A percentile compares a stretch with the other conserved stretches of the same genome.
Conservation (phyloP, 306 rosid genomes). For the Prunus persica region DNA sequence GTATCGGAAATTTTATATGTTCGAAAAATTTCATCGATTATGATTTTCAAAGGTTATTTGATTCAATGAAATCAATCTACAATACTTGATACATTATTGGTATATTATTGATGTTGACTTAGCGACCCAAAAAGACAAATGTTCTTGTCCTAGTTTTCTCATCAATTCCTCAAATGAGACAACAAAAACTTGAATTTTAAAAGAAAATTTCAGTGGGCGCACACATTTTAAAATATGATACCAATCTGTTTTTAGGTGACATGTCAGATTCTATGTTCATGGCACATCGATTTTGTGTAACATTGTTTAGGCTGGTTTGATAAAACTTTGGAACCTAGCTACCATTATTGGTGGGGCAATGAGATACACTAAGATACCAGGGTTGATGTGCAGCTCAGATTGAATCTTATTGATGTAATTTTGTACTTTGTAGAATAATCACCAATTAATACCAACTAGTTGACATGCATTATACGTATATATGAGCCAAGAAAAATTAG, state of each 20-base stretch:
- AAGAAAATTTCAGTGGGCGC: not conserved
- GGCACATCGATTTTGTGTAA: conserved; percentile 4
- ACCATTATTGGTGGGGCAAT: no score
- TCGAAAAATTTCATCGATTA: no score
- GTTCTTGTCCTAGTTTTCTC: not conserved
- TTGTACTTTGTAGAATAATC: not conserved
- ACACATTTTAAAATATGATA: not conserved
- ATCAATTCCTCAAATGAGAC: not conserved
- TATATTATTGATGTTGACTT: not conserved
- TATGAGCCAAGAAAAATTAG: conserved; percentile 12
- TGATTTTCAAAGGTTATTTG: no score
- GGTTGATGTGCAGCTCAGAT: not conserved
- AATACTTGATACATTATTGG: not conserved
- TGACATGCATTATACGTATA: not conserved
- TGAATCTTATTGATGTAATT: not conserved
- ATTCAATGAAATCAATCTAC: not conserved
- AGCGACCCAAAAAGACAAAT: not conserved
- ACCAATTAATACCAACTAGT: not conserved
- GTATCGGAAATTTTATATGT: no score
- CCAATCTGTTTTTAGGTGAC: not conserved
- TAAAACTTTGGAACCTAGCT: not conserved
- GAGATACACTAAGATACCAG: no score
- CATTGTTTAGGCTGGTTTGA: not conserved
- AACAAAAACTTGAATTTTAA: not conserved
- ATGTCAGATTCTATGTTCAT: not conserved